Base-by-base conservation (phyloP, 2,329 filamentous ascomycete genomes). In the Colletotrichum sp. region DNA sequence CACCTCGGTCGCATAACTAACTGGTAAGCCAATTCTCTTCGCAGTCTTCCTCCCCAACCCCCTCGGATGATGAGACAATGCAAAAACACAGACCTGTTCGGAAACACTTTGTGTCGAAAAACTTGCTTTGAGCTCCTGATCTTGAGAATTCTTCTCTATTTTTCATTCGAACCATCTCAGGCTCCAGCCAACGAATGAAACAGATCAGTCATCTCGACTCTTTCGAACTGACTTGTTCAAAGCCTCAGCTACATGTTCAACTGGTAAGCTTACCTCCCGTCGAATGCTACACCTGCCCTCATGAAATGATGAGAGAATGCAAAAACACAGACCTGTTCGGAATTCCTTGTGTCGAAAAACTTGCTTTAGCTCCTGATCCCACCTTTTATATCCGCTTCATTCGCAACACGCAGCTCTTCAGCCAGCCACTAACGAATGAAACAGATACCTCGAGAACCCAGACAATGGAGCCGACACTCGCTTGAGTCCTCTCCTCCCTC, bases 61-160 rank as follows among this genome's bases (percentile, higher is more conserved):
- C 43, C 38, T 64, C 63, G 68, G 70, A 79, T 81, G 79, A 82
- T 80, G 79, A 82, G 74, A 77, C 16, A 47, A 77, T 66, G 67
- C 79, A 79, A 63, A 68, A 78, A 66, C 80, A 82, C 79, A 80
- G 80, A 82, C 81, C 80, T 82, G 80, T 82, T 82, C 80, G 78
- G 79, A 80, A 82, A 55, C 12, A 27, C 29, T 24, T 70, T 66
- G 75, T 81, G 80, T 81, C 76, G 81, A 82, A 76, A 77, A 78
- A 75, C 47, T 78, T 79, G 76, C 68, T 77, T 77, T 29, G 27
- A 74, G 77, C 66, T 75, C 59, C 72, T 78, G 77, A 75, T 51
- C 15, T 21, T 38, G 11, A 7, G 43, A 21, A 33, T n/a, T 54
- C 47, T 33, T 27, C 15, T 21, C 8, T 8, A 24, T 11, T 47